Percentiles rank a stretch among this genome's conserved stretches.
phyloP scores from a whole-genome alignment of 495 filamentous ascomycete genomes.

The Achaetomiella virescens region DNA sequence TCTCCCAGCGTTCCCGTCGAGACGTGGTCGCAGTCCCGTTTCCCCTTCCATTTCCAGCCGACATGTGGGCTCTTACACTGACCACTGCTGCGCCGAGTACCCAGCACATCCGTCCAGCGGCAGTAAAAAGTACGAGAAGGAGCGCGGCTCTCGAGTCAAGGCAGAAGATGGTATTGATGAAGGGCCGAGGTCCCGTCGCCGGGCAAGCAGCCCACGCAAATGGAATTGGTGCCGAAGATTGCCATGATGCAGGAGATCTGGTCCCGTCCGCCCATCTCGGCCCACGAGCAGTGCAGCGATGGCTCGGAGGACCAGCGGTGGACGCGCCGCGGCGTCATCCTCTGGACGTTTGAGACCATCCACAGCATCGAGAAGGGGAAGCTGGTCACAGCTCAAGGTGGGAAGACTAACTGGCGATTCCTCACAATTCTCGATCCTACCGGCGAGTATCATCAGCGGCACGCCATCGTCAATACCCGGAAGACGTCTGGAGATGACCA shows the following conservation, averaged over 20 bases:
- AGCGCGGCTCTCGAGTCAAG: constrained; percentile 5
- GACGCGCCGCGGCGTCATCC: constrained; percentile 38
- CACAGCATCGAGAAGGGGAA: constrained; percentile 34
- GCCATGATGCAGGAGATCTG: constrained; percentile 49
- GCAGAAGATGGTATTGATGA: constrained; percentile 16
- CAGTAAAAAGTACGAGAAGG: constrained; percentile 4
- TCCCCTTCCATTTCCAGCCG: constrained; percentile 46
- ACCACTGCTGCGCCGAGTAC: constrained; percentile 40
- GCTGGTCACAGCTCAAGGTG: constrained; percentile 19
- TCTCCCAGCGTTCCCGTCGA: constrained; percentile 18
- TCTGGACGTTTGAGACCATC: constrained; percentile 45
- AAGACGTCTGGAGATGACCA: constrained; percentile 5
- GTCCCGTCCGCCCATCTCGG: constrained; percentile 32
- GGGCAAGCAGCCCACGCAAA: constrained; percentile 31
- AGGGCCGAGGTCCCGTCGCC: background rate
- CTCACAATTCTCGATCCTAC: constrained; percentile 43
- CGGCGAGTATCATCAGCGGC: constrained; percentile 40
- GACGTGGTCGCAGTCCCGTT: constrained; percentile 41
- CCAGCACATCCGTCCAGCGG: constrained; percentile 29
- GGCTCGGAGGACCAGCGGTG: constrained; percentile 22
- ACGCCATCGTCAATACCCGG: constrained; percentile 29
- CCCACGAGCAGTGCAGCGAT: constrained; percentile 6
- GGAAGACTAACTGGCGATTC: constrained; percentile 40
- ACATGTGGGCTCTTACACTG: constrained; percentile 42
- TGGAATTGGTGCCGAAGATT: constrained; percentile 40